phyloP scores from a whole-genome alignment of 1,284 basidiomycete species.

The Boletus mariae region DNA sequence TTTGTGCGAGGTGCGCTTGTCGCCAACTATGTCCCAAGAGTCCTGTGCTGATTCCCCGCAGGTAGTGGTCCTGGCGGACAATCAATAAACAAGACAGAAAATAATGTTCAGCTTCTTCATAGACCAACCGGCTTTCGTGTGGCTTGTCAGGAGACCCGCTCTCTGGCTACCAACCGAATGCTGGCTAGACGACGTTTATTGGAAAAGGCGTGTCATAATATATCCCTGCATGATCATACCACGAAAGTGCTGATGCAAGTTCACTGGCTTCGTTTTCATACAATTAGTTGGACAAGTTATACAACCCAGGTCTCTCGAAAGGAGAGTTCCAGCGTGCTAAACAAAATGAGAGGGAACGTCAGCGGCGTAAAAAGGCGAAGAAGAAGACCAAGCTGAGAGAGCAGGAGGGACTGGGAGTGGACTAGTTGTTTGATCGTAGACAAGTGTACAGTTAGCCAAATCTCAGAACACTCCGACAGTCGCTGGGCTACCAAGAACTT shows the following conservation, averaged over 20 bases:
- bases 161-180: slow-evolving; percentile 64
- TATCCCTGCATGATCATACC: slow-evolving; percentile 12
- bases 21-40: not conserved
- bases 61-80: slow-evolving; percentile 83
- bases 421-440: slow-evolving; percentile 11
- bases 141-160: slow-evolving; percentile 75
- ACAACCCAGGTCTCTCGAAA: slow-evolving; percentile 75
- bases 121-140: slow-evolving; percentile 76
- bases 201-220: slow-evolving; percentile 58
- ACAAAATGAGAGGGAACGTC: slow-evolving; percentile 67
- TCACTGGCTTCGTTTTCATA: slow-evolving; percentile 3
- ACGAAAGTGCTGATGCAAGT: slow-evolving; percentile 17
- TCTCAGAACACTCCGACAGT: slow-evolving; percentile 19
- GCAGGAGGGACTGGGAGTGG: slow-evolving; percentile 1
- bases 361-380: slow-evolving; percentile 65
- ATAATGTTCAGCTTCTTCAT: slow-evolving; percentile 77
- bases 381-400: slow-evolving; percentile 46
- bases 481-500: not conserved
- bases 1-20: slow-evolving; percentile 66
- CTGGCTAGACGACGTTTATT: slow-evolving; percentile 63
- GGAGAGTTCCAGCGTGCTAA: slow-evolving; percentile 61
- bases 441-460: not conserved
- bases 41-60: slow-evolving; percentile 26
- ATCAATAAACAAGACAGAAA: slow-evolving; percentile 83
- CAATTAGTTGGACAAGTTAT: slow-evolving; percentile 59